A percentile compares a stretch with the other conserved stretches of the same genome.
Conservation (phyloP, 208 protist genomes). For the Porcisia deanei region DNA sequence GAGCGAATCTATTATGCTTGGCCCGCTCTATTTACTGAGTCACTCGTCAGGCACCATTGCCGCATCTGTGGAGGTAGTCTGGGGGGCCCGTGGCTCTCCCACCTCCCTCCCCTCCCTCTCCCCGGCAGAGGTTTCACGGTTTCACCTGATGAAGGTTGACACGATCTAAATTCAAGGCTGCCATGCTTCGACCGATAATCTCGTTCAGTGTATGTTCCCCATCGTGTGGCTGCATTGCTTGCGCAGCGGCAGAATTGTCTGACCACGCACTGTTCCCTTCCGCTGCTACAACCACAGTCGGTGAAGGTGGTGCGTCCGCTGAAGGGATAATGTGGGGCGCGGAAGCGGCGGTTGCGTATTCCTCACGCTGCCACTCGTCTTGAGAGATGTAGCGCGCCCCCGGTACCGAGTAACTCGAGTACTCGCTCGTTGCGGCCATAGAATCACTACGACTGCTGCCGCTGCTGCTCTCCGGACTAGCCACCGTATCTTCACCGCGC, state of each 20-base stretch:
- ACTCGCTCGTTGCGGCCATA: constrained; percentile 27
- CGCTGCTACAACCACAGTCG: not conserved
- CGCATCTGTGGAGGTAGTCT: no score
- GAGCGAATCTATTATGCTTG: no score
- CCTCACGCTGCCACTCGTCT: constrained; percentile 26
- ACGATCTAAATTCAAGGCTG: constrained; percentile 28
- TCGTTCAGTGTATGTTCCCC: constrained; percentile 41
- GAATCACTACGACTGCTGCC: constrained; percentile 10
- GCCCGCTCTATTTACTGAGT: no score
- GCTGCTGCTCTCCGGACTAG: constrained; percentile 1
- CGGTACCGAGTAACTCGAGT: constrained; percentile 37
- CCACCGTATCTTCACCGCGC: constrained; percentile 1
- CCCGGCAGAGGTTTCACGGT: not conserved
- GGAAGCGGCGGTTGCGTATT: not conserved
- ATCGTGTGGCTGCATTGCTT: not conserved
- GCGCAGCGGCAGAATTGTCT: not conserved
- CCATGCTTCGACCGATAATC: constrained; percentile 40
- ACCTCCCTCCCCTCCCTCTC: not conserved
- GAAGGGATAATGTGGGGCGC: not conserved
- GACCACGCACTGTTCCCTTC: not conserved
- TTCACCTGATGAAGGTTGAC: constrained; percentile 1
- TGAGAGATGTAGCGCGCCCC: constrained; percentile 45
- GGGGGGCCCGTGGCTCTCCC: not conserved
- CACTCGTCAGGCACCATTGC: no score
- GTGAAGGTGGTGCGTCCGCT: not conserved